Conservation (phyloP, 163 green algal species). For the Chlamydomonas reinhardtii region DNA sequence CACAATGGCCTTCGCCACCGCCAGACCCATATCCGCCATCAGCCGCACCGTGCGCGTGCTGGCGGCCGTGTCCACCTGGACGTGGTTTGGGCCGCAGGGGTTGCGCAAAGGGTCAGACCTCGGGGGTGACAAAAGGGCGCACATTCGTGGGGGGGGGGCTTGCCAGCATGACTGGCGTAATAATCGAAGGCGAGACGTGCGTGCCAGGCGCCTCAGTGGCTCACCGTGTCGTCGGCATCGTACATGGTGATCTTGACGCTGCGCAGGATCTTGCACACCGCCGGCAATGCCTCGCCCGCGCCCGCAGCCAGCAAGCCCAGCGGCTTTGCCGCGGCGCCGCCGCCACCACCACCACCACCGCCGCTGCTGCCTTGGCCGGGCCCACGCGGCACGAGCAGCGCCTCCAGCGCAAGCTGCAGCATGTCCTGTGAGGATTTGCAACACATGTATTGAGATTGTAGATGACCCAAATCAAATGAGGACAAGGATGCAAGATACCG, state of each 20-base stretch:
- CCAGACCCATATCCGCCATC: slow-evolving; percentile 4
- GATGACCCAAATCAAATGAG: too few relatives aligned
- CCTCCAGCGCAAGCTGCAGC: slow-evolving; percentile 45
- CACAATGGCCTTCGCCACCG: slow-evolving; percentile 13
- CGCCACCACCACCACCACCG: background rate
- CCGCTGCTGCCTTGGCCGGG: background rate
- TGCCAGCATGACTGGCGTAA: too few relatives aligned
- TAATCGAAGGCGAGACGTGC: too few relatives aligned
- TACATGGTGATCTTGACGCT: slow-evolving; percentile 15
- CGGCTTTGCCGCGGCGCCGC: background rate
- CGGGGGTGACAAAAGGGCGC: background rate
- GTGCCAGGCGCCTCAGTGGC: too few relatives aligned
- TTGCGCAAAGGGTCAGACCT: background rate
- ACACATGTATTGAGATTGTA: too few relatives aligned
- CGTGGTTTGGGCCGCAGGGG: background rate
- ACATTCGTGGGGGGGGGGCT: too few relatives aligned
- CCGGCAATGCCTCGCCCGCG: slow-evolving; percentile 16
- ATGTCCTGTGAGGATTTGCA: slow-evolving; percentile 12
- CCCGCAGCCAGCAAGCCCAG: background rate
- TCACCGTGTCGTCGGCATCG: slow-evolving; percentile 5
- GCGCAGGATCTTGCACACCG: slow-evolving; percentile 38
- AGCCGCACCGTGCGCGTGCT: background rate
- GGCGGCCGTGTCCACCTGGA: background rate
- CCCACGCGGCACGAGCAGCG: slow-evolving; percentile 3
- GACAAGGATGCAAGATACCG: too few relatives aligned